These are phyloP conservation scores for Aspergillus fischeri DNA, from an alignment of 2,329 filamentous ascomycete genomes.

Conservation along the genomic window DNA sequence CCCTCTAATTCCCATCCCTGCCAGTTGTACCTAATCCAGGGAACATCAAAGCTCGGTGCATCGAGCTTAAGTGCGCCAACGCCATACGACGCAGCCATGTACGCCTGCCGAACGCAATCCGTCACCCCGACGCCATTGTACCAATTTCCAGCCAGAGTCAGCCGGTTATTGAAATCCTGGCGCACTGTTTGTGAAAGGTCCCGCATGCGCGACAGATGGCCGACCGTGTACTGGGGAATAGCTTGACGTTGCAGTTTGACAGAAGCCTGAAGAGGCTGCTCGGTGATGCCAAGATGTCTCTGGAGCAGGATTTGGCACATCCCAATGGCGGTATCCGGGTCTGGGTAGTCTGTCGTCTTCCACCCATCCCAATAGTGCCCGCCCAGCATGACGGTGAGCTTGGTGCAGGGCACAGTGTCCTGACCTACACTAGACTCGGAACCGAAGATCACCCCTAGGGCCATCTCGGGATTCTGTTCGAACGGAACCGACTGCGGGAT, in stretches of 20 bases:
- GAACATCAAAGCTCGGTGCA: constrained; percentile 2
- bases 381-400: constrained; percentile 90
- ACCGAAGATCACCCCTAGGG: constrained; percentile 90
- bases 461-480: constrained; percentile 73
- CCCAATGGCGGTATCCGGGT: constrained; percentile 59
- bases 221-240: constrained; percentile 86
- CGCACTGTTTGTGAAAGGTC: constrained; percentile 54
- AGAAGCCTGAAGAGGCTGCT: constrained; percentile 57
- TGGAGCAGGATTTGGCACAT: constrained; percentile 68
- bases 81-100: constrained; percentile 47
- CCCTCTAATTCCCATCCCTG: constrained; percentile 27
- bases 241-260: constrained; percentile 65
- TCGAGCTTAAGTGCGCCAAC: constrained; percentile 31
- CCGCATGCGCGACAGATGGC: constrained; percentile 63
- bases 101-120: constrained; percentile 55
- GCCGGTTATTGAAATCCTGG: constrained; percentile 54
- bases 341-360: constrained; percentile 52
- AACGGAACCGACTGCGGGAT: constrained; percentile 70
- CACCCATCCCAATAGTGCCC: constrained; percentile 83
- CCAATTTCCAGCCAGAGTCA: constrained; percentile 60
- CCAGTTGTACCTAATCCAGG: constrained; percentile 20
- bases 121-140: constrained; percentile 50
- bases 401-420: constrained; percentile 64
- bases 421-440: constrained; percentile 60
- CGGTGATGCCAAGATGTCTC: constrained; percentile 69